Percentiles rank a stretch among this genome's conserved stretches.
Evolutionary conservation across 2,329 filamentous ascomycete species (phyloP).

Genomic region (Fusarium heterosporum): DNA sequence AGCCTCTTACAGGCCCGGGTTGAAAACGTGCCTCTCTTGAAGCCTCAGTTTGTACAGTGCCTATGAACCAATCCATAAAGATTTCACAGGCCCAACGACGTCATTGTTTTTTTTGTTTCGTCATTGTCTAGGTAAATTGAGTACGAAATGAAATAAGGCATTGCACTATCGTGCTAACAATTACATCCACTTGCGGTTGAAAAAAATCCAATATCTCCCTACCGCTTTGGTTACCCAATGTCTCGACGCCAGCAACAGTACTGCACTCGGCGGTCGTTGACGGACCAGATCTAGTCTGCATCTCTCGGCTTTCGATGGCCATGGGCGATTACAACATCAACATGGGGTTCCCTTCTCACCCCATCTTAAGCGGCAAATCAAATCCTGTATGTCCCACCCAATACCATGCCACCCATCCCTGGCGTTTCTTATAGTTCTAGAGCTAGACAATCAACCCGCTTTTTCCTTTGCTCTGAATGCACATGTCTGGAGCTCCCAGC

Average conservation of each 20-base stretch:
- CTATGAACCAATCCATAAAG: background rate
- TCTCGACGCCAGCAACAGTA: background rate
- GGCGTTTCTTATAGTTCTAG: conserved; percentile 28
- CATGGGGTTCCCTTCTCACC: conserved; percentile 2
- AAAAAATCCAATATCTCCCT: conserved; percentile 1
- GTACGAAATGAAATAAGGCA: too few relatives aligned
- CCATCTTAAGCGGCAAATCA: conserved; percentile 16
- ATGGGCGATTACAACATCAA: background rate
- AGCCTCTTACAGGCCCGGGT: conserved; percentile 14
- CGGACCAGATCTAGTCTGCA: conserved; percentile 40
- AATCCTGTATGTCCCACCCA: conserved; percentile 31
- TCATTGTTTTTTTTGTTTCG: conserved; percentile 15
- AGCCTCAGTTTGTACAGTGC: conserved; percentile 5
- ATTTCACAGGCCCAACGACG: conserved; percentile 17
- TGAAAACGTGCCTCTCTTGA: conserved; percentile 27
- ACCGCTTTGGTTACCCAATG: too few relatives aligned
- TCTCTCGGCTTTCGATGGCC: conserved; percentile 40
- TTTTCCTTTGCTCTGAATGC: conserved; percentile 12
- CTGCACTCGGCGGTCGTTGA: background rate
- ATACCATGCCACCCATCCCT: conserved; percentile 24
- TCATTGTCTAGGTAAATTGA: background rate
- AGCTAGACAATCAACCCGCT: conserved; percentile 24
- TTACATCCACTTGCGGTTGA: background rate
- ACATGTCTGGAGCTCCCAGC: background rate
- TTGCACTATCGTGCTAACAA: too few relatives aligned